These are phyloP conservation scores for Thelonectria discophora DNA, from an alignment of 2,329 filamentous ascomycete species.

Conservation along the genomic window DNA sequence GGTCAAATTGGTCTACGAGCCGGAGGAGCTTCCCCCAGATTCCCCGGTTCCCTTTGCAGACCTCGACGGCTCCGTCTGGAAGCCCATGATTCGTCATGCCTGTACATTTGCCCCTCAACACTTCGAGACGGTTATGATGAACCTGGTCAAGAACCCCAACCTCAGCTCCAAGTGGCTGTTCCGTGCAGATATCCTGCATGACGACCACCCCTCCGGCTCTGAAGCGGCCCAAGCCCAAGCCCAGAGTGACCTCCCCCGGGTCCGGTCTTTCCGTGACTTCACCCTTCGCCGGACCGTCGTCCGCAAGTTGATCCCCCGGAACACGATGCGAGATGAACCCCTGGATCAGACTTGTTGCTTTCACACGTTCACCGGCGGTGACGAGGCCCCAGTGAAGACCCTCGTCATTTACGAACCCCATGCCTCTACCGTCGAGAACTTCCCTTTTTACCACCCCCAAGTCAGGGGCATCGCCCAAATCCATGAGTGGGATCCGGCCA, in stretches of 20 bases:
- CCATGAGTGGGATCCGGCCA: slow-evolving; percentile 67
- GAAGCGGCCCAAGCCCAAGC: background rate
- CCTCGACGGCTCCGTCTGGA: slow-evolving; percentile 52
- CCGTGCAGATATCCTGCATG: slow-evolving; percentile 75
- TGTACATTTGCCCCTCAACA: slow-evolving; percentile 71
- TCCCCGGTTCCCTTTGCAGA: slow-evolving; percentile 43
- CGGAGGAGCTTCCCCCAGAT: slow-evolving; percentile 41
- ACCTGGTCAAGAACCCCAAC: slow-evolving; percentile 81
- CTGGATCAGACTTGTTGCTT: slow-evolving; percentile 86
- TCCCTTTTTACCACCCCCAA: slow-evolving; percentile 89
- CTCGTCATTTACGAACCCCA: slow-evolving; percentile 82
- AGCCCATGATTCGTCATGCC: slow-evolving; percentile 61
- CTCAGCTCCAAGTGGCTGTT: slow-evolving; percentile 81
- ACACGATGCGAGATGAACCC: slow-evolving; percentile 76
- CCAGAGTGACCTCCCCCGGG: slow-evolving; percentile 13
- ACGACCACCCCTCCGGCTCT: slow-evolving; percentile 32
- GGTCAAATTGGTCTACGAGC: slow-evolving; percentile 42
- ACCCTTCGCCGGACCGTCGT: slow-evolving; percentile 71
- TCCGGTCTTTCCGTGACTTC: slow-evolving; percentile 39
- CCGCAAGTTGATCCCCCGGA: slow-evolving; percentile 82
- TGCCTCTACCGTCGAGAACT: slow-evolving; percentile 63
- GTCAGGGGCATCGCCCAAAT: slow-evolving; percentile 79
- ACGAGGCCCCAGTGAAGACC: slow-evolving; percentile 42
- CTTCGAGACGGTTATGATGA: slow-evolving; percentile 75
- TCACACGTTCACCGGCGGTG: slow-evolving; percentile 54